A percentile compares a stretch with the other conserved stretches of the same genome.
phyloP scores from a whole-genome alignment of 495 filamentous ascomycete species.

The Annulohypoxylon moriforme region DNA sequence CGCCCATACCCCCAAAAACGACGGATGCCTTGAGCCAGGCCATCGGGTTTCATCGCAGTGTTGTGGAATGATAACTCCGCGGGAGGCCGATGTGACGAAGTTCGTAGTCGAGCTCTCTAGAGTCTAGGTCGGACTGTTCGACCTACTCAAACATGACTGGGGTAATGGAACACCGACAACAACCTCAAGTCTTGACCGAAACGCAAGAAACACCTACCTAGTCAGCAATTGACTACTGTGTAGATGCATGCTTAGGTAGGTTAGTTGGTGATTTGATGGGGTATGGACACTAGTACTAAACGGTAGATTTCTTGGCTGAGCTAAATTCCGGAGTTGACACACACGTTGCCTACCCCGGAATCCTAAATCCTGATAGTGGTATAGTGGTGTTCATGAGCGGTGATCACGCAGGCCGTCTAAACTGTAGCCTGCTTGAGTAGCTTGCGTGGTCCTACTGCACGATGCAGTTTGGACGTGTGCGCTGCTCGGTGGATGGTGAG shows the following conservation, averaged over 20 bases:
- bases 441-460: conserved; percentile 12
- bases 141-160: conserved; percentile 23
- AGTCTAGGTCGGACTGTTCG: conserved; percentile 28
- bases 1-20: conserved; percentile 21
- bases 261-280: background rate
- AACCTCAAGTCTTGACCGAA: conserved; percentile 8
- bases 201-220: background rate
- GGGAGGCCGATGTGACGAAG: conserved; percentile 12
- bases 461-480: conserved; percentile 19
- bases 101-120: conserved; percentile 1
- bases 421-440: conserved; percentile 15
- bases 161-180: conserved; percentile 26
- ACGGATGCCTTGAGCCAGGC: conserved; percentile 28
- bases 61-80: conserved; percentile 21
- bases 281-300: conserved; percentile 2
- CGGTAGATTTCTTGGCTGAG: conserved; percentile 3
- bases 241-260: background rate
- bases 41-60: conserved; percentile 26
- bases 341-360: conserved; percentile 10
- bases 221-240: conserved; percentile 4
- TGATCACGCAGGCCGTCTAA: background rate
- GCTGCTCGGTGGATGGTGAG: conserved; percentile 19
- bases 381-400: conserved; percentile 9
- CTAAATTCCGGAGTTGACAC: conserved; percentile 16
- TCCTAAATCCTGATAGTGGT: conserved; percentile 1